These are phyloP conservation scores for Hibiscus mutabilis DNA, from an alignment of 345 rosid species.

Conservation along the genomic window DNA sequence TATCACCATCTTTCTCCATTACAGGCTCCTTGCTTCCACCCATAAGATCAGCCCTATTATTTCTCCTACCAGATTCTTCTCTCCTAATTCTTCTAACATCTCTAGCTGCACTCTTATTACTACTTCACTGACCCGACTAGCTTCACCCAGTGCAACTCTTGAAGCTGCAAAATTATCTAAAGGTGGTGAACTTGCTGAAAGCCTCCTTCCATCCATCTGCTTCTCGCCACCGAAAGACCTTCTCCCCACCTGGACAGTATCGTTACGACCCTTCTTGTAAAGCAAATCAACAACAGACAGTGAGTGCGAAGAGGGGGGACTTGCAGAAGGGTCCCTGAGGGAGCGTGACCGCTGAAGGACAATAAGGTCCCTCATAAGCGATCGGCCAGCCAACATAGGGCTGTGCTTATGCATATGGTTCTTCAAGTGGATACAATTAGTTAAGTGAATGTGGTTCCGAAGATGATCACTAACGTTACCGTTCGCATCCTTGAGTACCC, in stretches of 20 bases:
- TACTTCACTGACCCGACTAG: slow-evolving; percentile 23
- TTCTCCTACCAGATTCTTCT: slow-evolving; percentile 55
- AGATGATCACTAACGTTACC: slow-evolving; percentile 86
- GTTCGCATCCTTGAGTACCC: slow-evolving; percentile 80
- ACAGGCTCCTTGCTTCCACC: slow-evolving; percentile 29
- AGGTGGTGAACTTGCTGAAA: slow-evolving; percentile 53
- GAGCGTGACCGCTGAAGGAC: slow-evolving; percentile 87
- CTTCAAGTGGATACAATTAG: slow-evolving; percentile 96
- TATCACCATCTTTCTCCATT: slow-evolving; percentile 30
- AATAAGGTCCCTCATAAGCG: slow-evolving; percentile 83
- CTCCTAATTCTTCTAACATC: slow-evolving; percentile 57
- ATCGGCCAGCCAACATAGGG: slow-evolving; percentile 64
- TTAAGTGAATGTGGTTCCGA: slow-evolving; percentile 86
- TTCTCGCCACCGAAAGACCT: slow-evolving; percentile 49
- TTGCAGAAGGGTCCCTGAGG: slow-evolving; percentile 87
- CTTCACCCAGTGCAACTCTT: slow-evolving; percentile 53
- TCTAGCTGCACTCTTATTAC: slow-evolving; percentile 41
- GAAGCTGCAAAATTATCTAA: slow-evolving; percentile 43
- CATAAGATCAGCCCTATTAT: slow-evolving; percentile 31
- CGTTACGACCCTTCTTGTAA: slow-evolving; percentile 44
- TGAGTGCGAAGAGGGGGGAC: slow-evolving; percentile 78
- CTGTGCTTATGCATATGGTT: slow-evolving; percentile 98
- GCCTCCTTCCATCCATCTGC: slow-evolving; percentile 47
- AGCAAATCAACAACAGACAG: slow-evolving; percentile 65
- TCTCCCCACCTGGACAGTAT: slow-evolving; percentile 44